These are phyloP conservation scores for Pichia scutulata DNA, from an alignment of 805 yeast genomes.

Conservation along the genomic window DNA sequence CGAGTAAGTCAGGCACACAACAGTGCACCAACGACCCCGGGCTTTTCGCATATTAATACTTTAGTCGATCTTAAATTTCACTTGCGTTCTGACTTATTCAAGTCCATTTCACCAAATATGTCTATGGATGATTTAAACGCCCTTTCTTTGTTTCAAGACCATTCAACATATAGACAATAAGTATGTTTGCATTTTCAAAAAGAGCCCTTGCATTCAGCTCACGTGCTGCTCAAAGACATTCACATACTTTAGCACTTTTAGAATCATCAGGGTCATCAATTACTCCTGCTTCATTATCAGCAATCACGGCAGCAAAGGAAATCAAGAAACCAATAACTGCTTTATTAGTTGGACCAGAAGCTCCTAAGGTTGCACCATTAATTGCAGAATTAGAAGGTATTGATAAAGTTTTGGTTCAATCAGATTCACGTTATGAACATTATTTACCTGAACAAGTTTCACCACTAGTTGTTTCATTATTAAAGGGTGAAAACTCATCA, in stretches of 20 bases:
- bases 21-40: background rate
- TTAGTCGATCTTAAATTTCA: background rate
- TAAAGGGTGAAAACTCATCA: slow-evolving; percentile 26
- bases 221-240: slow-evolving; percentile 30
- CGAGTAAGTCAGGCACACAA: no score
- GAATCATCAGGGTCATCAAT: slow-evolving; percentile 53
- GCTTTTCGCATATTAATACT: background rate
- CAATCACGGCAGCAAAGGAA: slow-evolving; percentile 69
- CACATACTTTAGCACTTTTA: slow-evolving; percentile 70
- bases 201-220: background rate
- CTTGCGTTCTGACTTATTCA: background rate
- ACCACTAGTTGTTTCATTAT: slow-evolving; percentile 49
- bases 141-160: no score
- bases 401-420: slow-evolving; percentile 49
- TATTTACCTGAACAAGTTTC: slow-evolving; percentile 74
- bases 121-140: no score
- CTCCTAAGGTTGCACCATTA: slow-evolving; percentile 41
- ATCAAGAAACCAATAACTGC: slow-evolving; percentile 79
- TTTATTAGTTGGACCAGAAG: slow-evolving; percentile 58
- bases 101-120: background rate
- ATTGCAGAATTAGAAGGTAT: slow-evolving; percentile 49
- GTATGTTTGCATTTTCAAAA: slow-evolving; percentile 1
- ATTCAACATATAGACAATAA: background rate
- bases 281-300: slow-evolving; percentile 61
- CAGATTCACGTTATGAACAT: slow-evolving; percentile 53